Conservation (phyloP, 2,329 filamentous ascomycete genomes). For the Fusarium azukiicola region DNA sequence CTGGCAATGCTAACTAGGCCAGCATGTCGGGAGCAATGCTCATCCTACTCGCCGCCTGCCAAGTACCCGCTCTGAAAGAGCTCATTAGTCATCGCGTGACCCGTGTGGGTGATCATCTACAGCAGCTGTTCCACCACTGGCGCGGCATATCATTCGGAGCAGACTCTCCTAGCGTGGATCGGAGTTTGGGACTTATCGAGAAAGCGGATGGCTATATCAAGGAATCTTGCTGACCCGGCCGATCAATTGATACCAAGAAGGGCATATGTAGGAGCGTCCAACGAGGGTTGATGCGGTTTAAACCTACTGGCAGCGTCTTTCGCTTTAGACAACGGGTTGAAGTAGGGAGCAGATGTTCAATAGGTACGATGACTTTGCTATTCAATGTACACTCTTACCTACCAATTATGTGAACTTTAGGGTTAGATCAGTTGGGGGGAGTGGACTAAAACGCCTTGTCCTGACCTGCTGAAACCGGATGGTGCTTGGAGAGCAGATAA, state of each 20-base stretch:
- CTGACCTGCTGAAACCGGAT: too few species aligned
- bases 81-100: slow-evolving; percentile 65
- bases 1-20: not conserved
- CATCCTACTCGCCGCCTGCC: slow-evolving; percentile 68
- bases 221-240: slow-evolving; percentile 45
- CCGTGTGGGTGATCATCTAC: slow-evolving; percentile 66
- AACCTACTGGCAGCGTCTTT: too few species aligned
- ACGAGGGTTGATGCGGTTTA: not conserved
- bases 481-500: too few species aligned
- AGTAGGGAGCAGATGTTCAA: too few species aligned
- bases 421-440: too few species aligned
- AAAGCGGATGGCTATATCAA: slow-evolving; percentile 68
- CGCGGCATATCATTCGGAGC: slow-evolving; percentile 62
- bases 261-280: not conserved
- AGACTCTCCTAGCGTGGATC: slow-evolving; percentile 69
- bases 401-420: too few species aligned
- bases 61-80: slow-evolving; percentile 61
- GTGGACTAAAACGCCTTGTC: too few species aligned
- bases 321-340: too few species aligned
- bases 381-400: too few species aligned
- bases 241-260: not conserved
- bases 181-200: slow-evolving; percentile 69
- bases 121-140: slow-evolving; percentile 66
- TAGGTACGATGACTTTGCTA: too few species aligned
- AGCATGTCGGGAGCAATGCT: slow-evolving; percentile 74